Conservation (phyloP, 2,329 filamentous ascomycete species). For the Aspergillus sergii region DNA sequence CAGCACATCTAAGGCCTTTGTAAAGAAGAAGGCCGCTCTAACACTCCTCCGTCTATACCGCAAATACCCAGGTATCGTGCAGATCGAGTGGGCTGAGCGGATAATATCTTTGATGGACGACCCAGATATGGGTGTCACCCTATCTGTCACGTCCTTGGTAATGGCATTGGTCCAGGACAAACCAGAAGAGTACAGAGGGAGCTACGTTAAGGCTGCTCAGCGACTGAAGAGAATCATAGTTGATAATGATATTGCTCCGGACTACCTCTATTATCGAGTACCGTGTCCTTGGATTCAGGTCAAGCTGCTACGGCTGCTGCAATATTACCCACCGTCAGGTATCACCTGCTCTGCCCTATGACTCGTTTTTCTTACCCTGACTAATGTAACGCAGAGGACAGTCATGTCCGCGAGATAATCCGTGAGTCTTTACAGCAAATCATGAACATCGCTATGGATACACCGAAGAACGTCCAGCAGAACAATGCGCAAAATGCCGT, state of each 20-base stretch:
- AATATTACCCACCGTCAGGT: slow-evolving; percentile 96
- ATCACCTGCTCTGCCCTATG: slow-evolving; percentile 23
- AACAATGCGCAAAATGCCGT: slow-evolving; percentile 99
- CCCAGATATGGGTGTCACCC: slow-evolving; percentile 84
- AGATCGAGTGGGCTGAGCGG: slow-evolving; percentile 94
- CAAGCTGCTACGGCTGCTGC: slow-evolving; percentile 85
- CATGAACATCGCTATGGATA: slow-evolving; percentile 85
- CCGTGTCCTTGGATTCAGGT: slow-evolving; percentile 98
- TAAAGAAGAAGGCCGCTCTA: slow-evolving; percentile 98
- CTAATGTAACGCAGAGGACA: slow-evolving; percentile 67
- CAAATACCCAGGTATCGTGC: slow-evolving; percentile 90
- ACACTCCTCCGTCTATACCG: slow-evolving; percentile 91
- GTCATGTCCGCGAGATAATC: slow-evolving; percentile 86
- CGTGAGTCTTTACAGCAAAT: slow-evolving; percentile 90
- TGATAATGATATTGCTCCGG: slow-evolving; percentile 82
- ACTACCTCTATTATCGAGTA: slow-evolving; percentile 99
- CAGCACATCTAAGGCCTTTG: slow-evolving; percentile 87
- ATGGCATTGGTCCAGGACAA: slow-evolving; percentile 94
- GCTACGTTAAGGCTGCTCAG: slow-evolving; percentile 90
- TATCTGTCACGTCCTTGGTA: slow-evolving; percentile 93
- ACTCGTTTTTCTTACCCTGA: background rate
- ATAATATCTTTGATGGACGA: slow-evolving; percentile 99
- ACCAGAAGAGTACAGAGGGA: slow-evolving; percentile 89
- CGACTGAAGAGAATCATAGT: slow-evolving; percentile 87
- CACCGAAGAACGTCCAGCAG: slow-evolving; percentile 97